Base-by-base conservation (phyloP, 1,284 basidiomycete species). In the Malassezia slooffiae region DNA sequence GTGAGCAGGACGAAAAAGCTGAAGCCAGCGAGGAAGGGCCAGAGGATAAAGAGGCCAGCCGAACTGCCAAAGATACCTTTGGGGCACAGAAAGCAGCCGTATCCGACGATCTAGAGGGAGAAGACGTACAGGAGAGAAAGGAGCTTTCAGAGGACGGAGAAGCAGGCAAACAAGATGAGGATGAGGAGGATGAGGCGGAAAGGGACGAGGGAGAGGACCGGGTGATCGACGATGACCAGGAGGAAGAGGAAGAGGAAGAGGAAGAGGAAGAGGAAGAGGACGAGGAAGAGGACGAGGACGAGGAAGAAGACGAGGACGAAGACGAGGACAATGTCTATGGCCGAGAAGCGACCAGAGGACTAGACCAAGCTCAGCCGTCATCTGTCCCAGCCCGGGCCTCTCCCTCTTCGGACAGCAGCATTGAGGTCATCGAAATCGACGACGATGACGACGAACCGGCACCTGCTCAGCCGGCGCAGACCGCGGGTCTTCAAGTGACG, bases 371-470 rank as follows among this genome's bases (percentile, higher is more conserved):
- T n/a, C n/a, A n/a, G n/a, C n/a, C n/a, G n/a, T n/a, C n/a, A n/a
- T n/a, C n/a, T n/a, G n/a, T n/a, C n/a, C n/a, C n/a, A n/a, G n/a
- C n/a, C n/a, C n/a, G n/a, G n/a, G n/a, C n/a, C n/a, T n/a, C n/a
- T n/a, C n/a, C n/a, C n/a, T n/a, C n/a, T n/a, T n/a, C n/a, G n/a
- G n/a, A n/a, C n/a, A n/a, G n/a, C n/a, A n/a, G n/a, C n/a, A n/a
- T n/a, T n/a, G 31, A 41, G 16, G 39, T 41, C 12, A 28, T 41
- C 12, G 30, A 30, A 16, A 41, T 41, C 8, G 22, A 23, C 20
- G 39, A 41, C 27, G 24, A 21, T 5, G 39, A 41, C 24, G 30
- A 33, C 30, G 39, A 41, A 9, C 23, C 38, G 5, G 9, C 27
- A 15, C 28, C 20, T 15, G 12, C 38, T 21, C 26, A n/a, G n/a